These are phyloP conservation scores for Pyrenophora seminiperda DNA, from an alignment of 2,329 filamentous ascomycete genomes.

Conservation along the genomic window DNA sequence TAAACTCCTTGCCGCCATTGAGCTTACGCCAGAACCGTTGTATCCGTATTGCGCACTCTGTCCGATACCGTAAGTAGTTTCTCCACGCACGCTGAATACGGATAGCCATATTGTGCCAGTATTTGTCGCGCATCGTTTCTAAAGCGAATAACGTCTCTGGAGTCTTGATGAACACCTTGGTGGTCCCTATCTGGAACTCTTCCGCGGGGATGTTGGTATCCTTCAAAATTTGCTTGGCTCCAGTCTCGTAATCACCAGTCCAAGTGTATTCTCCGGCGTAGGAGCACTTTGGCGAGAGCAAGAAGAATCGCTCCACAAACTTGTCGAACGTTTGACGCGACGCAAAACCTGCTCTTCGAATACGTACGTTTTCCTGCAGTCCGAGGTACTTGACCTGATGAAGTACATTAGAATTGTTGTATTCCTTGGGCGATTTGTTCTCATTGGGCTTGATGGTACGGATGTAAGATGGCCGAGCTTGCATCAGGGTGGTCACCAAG, in stretches of 20 bases:
- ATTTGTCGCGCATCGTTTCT: slow-evolving; percentile 95
- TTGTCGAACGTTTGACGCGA: slow-evolving; percentile 98
- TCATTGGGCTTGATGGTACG: slow-evolving; percentile 99
- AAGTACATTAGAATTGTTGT: slow-evolving; percentile 87
- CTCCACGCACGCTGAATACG: slow-evolving; percentile 97
- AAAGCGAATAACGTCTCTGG: slow-evolving; percentile 95
- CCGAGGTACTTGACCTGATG: slow-evolving; percentile 99
- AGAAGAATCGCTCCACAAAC: slow-evolving; percentile 96
- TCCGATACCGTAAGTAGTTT: slow-evolving; percentile 90
- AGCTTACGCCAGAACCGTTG: slow-evolving; percentile 96
- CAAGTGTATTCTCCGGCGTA: slow-evolving; percentile 98
- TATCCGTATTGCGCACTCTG: slow-evolving; percentile 90
- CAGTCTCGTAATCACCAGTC: slow-evolving; percentile 84
- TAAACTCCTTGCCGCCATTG: slow-evolving; percentile 84
- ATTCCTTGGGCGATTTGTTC: slow-evolving; percentile 94
- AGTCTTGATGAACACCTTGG: slow-evolving; percentile 97
- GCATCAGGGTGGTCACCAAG: slow-evolving; percentile 93
- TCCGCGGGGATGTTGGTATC: slow-evolving; percentile 94
- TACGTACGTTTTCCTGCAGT: slow-evolving; percentile 98
- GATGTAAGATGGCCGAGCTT: slow-evolving; percentile 95
- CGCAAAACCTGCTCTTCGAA: slow-evolving; percentile 92
- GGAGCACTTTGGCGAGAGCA: slow-evolving; percentile 90
- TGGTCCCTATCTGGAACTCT: slow-evolving; percentile 96
- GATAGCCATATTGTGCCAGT: slow-evolving; percentile 99
- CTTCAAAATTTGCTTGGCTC: slow-evolving; percentile 89